Percentiles rank a stretch among this genome's conserved stretches.
phyloP scores from a whole-genome alignment of 352 stramenopile genomes.

The Globisporangium irregulare region DNA sequence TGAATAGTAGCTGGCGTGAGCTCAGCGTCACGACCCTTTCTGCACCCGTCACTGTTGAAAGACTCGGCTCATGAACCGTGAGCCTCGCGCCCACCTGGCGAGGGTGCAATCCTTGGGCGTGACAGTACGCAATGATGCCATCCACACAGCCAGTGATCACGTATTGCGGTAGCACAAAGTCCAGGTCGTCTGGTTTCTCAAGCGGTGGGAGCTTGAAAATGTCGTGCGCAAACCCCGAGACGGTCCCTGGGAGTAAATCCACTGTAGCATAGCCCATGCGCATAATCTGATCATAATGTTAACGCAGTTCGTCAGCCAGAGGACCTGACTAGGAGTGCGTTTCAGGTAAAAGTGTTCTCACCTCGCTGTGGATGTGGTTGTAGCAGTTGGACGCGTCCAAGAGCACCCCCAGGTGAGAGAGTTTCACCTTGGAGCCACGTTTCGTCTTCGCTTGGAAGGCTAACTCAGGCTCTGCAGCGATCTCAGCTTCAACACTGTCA shows the following conservation, averaged over 20 bases:
- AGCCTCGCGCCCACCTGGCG: slow-evolving; percentile 1
- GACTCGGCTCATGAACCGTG: neutral
- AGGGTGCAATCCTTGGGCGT: neutral
- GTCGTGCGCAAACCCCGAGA: slow-evolving; percentile 10
- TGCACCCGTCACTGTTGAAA: neutral
- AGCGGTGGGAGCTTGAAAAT: neutral
- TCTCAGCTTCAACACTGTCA: neutral
- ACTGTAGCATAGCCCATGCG: neutral
- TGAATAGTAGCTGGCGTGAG: slow-evolving; percentile 2
- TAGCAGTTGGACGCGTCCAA: slow-evolving; percentile 6
- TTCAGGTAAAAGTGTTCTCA: neutral
- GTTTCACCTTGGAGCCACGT: neutral
- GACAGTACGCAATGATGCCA: slow-evolving; percentile 2
- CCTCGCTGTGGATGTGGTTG: slow-evolving; percentile 4
- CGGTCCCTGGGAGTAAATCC: neutral
- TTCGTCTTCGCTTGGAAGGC: neutral
- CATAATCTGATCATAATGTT: neutral
- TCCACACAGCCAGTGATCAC: slow-evolving; percentile 3
- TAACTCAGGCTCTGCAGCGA: neutral
- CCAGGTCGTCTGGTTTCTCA: slow-evolving; percentile 1
- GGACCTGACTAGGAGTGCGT: neutral
- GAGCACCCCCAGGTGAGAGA: neutral
- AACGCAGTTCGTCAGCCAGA: neutral
- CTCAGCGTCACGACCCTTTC: neutral
- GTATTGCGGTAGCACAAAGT: slow-evolving; percentile 11